These are phyloP conservation scores for Colletotrichum sp. DNA, from an alignment of 2,329 filamentous ascomycete genomes.

Conservation along the genomic window DNA sequence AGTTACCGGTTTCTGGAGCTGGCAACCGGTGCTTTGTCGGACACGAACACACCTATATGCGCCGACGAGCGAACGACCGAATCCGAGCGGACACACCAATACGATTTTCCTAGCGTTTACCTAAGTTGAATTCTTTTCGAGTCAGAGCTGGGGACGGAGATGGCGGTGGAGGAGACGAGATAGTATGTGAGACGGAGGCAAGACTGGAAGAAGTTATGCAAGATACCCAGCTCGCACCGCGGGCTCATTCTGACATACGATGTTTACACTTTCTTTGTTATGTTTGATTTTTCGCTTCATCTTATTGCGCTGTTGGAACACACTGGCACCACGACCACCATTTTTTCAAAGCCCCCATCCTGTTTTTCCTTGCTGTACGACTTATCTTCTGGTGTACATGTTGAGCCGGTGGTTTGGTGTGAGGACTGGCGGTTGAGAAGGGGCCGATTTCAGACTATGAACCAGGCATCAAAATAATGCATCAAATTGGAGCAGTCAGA, in stretches of 20 bases:
- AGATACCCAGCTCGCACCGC: conserved; percentile 45
- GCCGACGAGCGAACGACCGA: conserved; percentile 25
- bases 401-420: conserved; percentile 3
- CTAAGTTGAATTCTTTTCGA: conserved; percentile 23
- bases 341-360: neutral
- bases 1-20: conserved; percentile 11
- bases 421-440: neutral
- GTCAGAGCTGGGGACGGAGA: conserved; percentile 27
- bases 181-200: conserved; percentile 6
- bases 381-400: conserved; percentile 18
- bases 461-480: neutral
- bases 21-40: conserved; percentile 13
- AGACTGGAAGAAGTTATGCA: conserved; percentile 30
- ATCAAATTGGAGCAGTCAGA: neutral
- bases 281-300: conserved; percentile 11
- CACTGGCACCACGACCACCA: neutral
- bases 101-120: conserved; percentile 26
- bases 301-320: conserved; percentile 14
- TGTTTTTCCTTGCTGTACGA: conserved; percentile 8
- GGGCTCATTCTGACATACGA: conserved; percentile 40
- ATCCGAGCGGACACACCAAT: conserved; percentile 20
- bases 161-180: neutral
- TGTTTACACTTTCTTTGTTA: conserved; percentile 23
- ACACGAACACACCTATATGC: conserved; percentile 11
- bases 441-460: neutral